A percentile compares a stretch with the other conserved stretches of the same genome.
Conservation (phyloP, 371 early-diverging fungal species). For the Lichtheimia ramosa region DNA sequence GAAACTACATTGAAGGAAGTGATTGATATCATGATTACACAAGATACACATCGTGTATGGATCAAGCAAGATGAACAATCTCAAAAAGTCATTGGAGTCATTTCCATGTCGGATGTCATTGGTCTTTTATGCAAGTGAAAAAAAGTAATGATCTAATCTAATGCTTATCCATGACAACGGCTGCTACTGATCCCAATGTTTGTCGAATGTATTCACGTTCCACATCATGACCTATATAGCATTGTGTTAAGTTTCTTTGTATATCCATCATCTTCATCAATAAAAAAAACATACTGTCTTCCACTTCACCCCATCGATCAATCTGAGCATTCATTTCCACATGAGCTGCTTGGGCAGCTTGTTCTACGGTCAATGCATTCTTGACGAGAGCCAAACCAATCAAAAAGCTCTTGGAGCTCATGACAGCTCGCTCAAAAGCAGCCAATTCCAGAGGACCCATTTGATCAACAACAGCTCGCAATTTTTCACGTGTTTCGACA, state of each 20-base stretch:
- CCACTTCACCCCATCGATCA: constrained; percentile 91
- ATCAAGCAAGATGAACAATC: constrained; percentile 36
- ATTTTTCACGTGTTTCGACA: constrained; percentile 53
- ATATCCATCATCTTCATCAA: background rate
- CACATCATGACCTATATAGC: constrained; percentile 46
- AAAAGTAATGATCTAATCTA: background rate
- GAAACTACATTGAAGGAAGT: constrained; percentile 30
- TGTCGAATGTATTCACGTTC: constrained; percentile 52
- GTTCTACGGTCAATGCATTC: constrained; percentile 70
- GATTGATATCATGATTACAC: constrained; percentile 35
- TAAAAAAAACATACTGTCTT: constrained; percentile 63
- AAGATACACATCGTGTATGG: constrained; percentile 59
- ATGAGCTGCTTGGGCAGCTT: constrained; percentile 79
- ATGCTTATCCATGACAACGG: constrained; percentile 38
- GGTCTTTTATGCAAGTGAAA: constrained; percentile 24
- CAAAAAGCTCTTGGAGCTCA: constrained; percentile 89
- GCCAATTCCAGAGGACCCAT: constrained; percentile 76
- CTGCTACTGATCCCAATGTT: constrained; percentile 51
- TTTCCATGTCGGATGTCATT: constrained; percentile 61
- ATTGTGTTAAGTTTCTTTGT: background rate
- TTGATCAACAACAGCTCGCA: constrained; percentile 53
- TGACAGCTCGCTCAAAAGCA: constrained; percentile 87
- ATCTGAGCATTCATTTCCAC: constrained; percentile 89
- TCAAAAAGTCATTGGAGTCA: constrained; percentile 40
- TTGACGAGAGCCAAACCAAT: constrained; percentile 83